Percentiles rank a stretch among this genome's conserved stretches.
Conservation (phyloP, 352 stramenopile species). For the Phytopythium montanum region DNA sequence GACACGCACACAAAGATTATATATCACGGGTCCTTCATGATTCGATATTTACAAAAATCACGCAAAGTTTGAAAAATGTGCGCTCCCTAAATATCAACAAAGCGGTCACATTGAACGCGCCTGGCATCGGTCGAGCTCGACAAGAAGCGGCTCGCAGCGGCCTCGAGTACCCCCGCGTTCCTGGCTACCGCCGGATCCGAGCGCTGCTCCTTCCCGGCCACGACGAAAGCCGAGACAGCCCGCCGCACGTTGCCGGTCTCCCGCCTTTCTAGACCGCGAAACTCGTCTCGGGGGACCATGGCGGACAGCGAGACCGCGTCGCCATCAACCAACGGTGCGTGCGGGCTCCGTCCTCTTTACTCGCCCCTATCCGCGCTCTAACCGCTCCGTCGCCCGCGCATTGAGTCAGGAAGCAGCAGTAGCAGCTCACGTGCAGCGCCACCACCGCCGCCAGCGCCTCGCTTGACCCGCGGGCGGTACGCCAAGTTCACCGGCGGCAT, state of each 20-base stretch:
- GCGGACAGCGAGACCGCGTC: background rate
- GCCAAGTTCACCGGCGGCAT: conserved; percentile 78
- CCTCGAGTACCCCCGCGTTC: background rate
- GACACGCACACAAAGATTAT: conserved; percentile 1
- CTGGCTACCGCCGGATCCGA: background rate
- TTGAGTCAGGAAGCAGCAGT: background rate
- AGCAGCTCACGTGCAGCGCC: background rate
- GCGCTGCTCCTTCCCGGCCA: background rate
- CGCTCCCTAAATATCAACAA: no score
- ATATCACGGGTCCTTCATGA: no score
- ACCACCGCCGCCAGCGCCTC: conserved; percentile 18
- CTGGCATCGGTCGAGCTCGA: background rate
- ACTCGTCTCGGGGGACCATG: background rate
- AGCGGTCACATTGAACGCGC: background rate
- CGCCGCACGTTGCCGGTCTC: background rate
- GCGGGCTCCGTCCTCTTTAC: background rate
- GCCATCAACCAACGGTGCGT: background rate
- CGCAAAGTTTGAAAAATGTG: no score
- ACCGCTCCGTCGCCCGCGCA: background rate
- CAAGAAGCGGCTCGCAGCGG: background rate
- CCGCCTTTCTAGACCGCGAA: background rate
- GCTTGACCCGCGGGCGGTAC: conserved; percentile 51
- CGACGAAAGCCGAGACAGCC: background rate
- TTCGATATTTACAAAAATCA: no score
- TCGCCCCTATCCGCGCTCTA: background rate